A percentile compares a stretch with the other conserved stretches of the same genome.
phyloP scores from a whole-genome alignment of 1,284 basidiomycete species.

The Phenoliferia sp. region DNA sequence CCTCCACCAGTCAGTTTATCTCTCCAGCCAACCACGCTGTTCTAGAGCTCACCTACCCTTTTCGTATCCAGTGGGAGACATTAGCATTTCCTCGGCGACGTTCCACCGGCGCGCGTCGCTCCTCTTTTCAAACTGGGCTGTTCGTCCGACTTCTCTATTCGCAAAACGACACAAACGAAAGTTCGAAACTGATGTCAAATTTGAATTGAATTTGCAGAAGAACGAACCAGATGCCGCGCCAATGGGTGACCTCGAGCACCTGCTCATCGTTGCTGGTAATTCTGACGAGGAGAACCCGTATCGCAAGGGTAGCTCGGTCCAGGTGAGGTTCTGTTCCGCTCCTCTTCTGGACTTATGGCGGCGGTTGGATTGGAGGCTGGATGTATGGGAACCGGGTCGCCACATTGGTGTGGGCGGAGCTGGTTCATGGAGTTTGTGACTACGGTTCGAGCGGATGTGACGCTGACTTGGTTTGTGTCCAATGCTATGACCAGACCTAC shows the following conservation, averaged over 20 bases:
- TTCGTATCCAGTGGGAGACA: too few species aligned
- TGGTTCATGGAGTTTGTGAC: not conserved
- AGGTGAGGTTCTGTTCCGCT: too few species aligned
- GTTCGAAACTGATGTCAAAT: too few species aligned
- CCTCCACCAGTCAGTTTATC: too few species aligned
- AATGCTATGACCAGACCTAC: slow-evolving; percentile 64
- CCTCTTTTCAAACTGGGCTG: slow-evolving; percentile 18
- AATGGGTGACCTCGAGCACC: slow-evolving; percentile 49
- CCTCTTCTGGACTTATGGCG: too few species aligned
- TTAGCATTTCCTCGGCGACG: slow-evolving; percentile 27
- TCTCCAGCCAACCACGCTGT: too few species aligned
- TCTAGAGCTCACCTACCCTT: too few species aligned
- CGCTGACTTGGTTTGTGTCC: not conserved
- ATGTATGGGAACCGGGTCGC: too few species aligned
- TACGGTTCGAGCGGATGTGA: not conserved
- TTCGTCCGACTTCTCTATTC: not conserved
- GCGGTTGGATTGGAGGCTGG: too few species aligned
- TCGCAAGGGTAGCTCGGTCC: slow-evolving; percentile 80
- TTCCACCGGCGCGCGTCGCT: slow-evolving; percentile 28
- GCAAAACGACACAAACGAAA: too few species aligned
- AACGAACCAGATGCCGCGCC: slow-evolving; percentile 25
- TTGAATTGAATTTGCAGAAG: slow-evolving; percentile 1
- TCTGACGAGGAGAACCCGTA: slow-evolving; percentile 76
- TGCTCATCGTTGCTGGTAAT: slow-evolving; percentile 77
- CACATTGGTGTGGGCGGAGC: too few species aligned